These are phyloP conservation scores for Xanthoceras sorbifolium DNA, from an alignment of 345 rosid genomes.

Conservation along the genomic window DNA sequence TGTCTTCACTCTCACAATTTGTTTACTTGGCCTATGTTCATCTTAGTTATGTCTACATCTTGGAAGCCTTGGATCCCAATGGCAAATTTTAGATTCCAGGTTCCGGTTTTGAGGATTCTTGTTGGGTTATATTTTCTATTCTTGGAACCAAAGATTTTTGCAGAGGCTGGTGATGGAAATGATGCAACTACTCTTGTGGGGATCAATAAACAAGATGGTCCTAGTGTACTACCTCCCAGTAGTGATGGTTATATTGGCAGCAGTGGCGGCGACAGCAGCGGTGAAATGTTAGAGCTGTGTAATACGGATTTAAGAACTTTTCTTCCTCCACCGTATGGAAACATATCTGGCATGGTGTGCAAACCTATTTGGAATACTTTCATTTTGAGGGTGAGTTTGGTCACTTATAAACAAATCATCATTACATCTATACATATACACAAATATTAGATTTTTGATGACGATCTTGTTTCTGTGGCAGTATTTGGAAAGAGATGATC, in stretches of 20 bases:
- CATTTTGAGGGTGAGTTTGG: slow-evolving; percentile 63
- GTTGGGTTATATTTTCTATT: slow-evolving; percentile 34
- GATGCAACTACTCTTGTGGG: not conserved
- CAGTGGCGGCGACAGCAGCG: not conserved
- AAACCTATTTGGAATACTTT: slow-evolving; percentile 79
- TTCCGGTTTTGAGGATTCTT: slow-evolving; percentile 19
- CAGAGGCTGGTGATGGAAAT: slow-evolving; percentile 24
- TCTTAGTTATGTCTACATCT: slow-evolving; percentile 17
- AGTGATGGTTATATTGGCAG: not conserved
- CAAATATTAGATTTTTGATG: not conserved
- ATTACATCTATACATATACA: not conserved
- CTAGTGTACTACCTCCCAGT: slow-evolving; percentile 6
- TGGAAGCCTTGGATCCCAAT: slow-evolving; percentile 27
- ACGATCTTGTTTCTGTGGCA: slow-evolving; percentile 28
- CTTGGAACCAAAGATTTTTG: slow-evolving; percentile 26
- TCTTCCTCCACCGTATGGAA: slow-evolving; percentile 81
- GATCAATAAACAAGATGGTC: not conserved
- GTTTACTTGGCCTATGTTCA: slow-evolving; percentile 19
- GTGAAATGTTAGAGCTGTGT: slow-evolving; percentile 52
- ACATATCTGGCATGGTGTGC: slow-evolving; percentile 62
- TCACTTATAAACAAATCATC: not conserved
- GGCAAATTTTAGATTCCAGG: slow-evolving; percentile 35
- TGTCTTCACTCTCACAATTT: slow-evolving; percentile 27
- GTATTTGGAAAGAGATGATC: slow-evolving; percentile 69
- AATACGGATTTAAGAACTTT: slow-evolving; percentile 46